These are phyloP conservation scores for Globisporangium megalacanthum DNA, from an alignment of 352 stramenopile genomes.

Conservation along the genomic window DNA sequence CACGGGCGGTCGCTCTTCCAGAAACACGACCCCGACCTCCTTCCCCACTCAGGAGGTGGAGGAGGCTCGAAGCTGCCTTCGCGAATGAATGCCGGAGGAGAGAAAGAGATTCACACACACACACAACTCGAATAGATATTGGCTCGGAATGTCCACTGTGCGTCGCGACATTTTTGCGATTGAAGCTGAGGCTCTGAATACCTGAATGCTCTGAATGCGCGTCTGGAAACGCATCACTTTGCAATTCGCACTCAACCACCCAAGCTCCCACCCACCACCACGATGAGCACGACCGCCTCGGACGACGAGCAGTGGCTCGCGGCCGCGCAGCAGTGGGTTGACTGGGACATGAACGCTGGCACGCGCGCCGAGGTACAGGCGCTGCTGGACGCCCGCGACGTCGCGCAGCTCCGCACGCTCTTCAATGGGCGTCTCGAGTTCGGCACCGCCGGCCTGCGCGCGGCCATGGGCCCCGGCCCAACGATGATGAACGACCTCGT, in stretches of 20 bases:
- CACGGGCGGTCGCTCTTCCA: no score
- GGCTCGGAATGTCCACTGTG: no score
- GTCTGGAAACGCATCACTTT: not conserved
- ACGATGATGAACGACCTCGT: slow-evolving; percentile 92
- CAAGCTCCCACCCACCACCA: not conserved
- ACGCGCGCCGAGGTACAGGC: slow-evolving; percentile 63
- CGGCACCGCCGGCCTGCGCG: slow-evolving; percentile 89
- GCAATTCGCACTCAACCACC: not conserved
- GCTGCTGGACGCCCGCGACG: slow-evolving; percentile 56
- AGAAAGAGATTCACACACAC: no score
- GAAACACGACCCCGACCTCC: no score
- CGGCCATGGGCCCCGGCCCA: slow-evolving; percentile 84
- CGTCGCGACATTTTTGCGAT: no score
- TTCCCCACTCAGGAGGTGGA: no score
- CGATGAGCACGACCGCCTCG: slow-evolving; percentile 1
- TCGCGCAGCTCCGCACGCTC: slow-evolving; percentile 46
- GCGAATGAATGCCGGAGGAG: no score
- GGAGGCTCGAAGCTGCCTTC: no score
- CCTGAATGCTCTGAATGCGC: no score
- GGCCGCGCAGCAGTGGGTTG: slow-evolving; percentile 67
- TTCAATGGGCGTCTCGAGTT: slow-evolving; percentile 87
- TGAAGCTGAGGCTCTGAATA: no score
- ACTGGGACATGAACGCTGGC: slow-evolving; percentile 81
- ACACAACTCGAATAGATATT: no score
- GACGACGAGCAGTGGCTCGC: slow-evolving; percentile 42